phyloP scores from a whole-genome alignment of 2,329 filamentous ascomycete species.

The Dactylellina sp. region DNA sequence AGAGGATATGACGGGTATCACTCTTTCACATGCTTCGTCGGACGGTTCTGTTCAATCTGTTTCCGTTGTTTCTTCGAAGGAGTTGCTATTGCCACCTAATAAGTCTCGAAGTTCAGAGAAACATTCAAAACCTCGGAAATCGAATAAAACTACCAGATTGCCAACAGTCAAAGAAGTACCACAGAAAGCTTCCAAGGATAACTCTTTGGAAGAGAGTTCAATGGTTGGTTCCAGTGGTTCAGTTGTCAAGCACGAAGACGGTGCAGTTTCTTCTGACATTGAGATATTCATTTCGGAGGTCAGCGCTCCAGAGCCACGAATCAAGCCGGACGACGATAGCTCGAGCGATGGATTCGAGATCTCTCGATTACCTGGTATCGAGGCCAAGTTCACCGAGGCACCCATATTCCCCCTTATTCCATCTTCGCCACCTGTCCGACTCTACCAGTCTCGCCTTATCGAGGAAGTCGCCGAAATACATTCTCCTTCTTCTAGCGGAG shows the following conservation, averaged over 20 bases:
- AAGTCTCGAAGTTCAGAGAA: too few relatives aligned
- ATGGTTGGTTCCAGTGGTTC: not conserved
- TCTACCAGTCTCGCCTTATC: not conserved
- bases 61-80: too few relatives aligned
- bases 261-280: not conserved
- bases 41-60: too few relatives aligned
- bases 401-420: not conserved
- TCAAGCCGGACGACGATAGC: not conserved
- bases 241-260: not conserved
- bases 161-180: not conserved
- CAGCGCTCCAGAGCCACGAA: not conserved
- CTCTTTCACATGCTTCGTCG: too few relatives aligned
- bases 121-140: too few relatives aligned
- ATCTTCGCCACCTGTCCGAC: conserved; percentile 24
- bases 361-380: not conserved
- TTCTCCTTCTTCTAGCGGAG: not conserved
- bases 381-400: not conserved
- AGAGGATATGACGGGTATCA: too few relatives aligned
- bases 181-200: too few relatives aligned
- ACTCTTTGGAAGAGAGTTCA: not conserved
- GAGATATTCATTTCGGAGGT: conserved; percentile 1
- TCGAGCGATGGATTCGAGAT: not conserved
- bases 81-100: too few relatives aligned
- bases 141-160: too few relatives aligned
- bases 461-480: not conserved